phyloP scores from a whole-genome alignment of 2,329 filamentous ascomycete species.

The Pyrenochaeta sp. region DNA sequence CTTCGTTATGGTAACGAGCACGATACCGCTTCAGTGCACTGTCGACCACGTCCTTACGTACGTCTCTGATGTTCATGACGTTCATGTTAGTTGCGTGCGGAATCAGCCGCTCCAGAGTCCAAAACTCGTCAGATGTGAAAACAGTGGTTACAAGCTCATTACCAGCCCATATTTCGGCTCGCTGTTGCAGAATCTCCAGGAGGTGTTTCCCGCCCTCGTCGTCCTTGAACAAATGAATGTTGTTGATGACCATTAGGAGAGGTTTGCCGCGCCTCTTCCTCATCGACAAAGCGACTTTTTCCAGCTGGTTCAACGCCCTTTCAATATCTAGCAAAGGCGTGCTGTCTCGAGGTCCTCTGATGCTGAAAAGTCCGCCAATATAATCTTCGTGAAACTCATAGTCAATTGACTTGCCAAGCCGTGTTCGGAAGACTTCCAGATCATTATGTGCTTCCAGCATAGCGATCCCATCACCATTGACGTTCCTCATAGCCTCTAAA shows the following conservation, averaged over 20 bases:
- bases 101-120: conserved; percentile 94
- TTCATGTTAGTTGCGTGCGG: conserved; percentile 93
- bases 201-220: conserved; percentile 90
- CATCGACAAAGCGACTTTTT: conserved; percentile 86
- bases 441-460: conserved; percentile 98
- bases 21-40: conserved; percentile 80
- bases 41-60: conserved; percentile 79
- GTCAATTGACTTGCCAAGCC: conserved; percentile 91
- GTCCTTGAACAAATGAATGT: conserved; percentile 87
- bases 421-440: conserved; percentile 90
- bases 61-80: conserved; percentile 81
- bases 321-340: conserved; percentile 95
- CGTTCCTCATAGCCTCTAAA: conserved; percentile 90
- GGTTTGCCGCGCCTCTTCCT: conserved; percentile 71
- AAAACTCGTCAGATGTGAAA: conserved; percentile 97
- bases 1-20: conserved; percentile 73
- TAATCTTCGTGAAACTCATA: conserved; percentile 98
- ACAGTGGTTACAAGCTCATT: conserved; percentile 88
- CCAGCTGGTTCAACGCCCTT: conserved; percentile 93
- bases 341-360: conserved; percentile 88
- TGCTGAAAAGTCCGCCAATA: conserved; percentile 93
- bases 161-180: conserved; percentile 95
- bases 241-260: conserved; percentile 89
- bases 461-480: conserved; percentile 84
- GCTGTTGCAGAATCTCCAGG: conserved; percentile 91